These are phyloP conservation scores for Exutisphaerella laricina DNA, from an alignment of 2,329 filamentous ascomycete genomes.

Conservation along the genomic window DNA sequence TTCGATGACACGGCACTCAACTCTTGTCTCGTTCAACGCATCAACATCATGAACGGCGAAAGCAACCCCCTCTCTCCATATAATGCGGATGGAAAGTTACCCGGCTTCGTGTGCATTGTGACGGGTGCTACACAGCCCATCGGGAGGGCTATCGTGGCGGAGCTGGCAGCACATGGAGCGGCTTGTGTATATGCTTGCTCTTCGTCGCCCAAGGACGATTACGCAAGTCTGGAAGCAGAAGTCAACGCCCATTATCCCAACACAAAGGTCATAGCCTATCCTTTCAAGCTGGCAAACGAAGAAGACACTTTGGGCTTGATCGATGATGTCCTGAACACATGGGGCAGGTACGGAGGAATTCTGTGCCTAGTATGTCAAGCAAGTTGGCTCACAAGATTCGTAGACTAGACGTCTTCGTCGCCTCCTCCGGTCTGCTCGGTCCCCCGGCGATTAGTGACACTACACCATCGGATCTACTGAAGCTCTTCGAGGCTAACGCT, in stretches of 20 bases:
- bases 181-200: conserved; percentile 59
- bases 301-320: conserved; percentile 56
- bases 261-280: conserved; percentile 58
- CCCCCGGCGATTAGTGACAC: conserved; percentile 54
- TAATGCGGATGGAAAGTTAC: conserved; percentile 54
- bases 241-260: conserved; percentile 46
- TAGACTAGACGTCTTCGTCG: conserved; percentile 57
- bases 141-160: conserved; percentile 54
- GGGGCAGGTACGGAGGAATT: conserved; percentile 45
- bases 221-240: conserved; percentile 38
- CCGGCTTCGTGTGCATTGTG: conserved; percentile 61
- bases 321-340: conserved; percentile 58
- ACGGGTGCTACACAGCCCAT: conserved; percentile 58
- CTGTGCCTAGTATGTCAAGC: no score
- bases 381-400: conserved; percentile 16
- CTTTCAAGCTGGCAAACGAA: conserved; percentile 54
- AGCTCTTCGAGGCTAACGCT: conserved; percentile 55
- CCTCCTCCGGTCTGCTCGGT: conserved; percentile 53
- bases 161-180: conserved; percentile 59
- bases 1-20: no score
- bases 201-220: conserved; percentile 38
- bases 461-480: conserved; percentile 51
- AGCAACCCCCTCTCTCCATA: conserved; percentile 52
- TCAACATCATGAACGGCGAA: no score
- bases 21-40: no score